Evolutionary conservation across 2,329 filamentous ascomycete species (phyloP), one percentile per base, ranked within the genome.

Genomic region (Talaromyces albobiverticillius): DNA sequence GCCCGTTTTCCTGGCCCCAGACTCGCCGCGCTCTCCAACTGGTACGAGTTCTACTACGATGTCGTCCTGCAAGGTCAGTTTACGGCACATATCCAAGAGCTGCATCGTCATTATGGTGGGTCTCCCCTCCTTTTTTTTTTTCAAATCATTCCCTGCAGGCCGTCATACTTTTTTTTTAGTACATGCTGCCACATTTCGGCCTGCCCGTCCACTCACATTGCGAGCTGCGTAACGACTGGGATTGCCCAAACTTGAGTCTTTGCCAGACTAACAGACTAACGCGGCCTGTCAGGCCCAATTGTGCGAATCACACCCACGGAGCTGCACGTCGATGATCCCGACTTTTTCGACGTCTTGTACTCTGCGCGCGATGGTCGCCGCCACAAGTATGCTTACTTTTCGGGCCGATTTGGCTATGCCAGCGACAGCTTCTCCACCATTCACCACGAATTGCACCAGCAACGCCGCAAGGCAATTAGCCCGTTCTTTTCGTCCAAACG

Each of bases 401-500:
- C 63, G 7, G 61, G 61, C 14, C 62, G 62, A 20, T 66, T 71
- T 52, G 65, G 64, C 20, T 61, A 60, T 26, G 62, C 67, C 2
- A 57, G 58, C n/a, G 64, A 67, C 42, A 64, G 68, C 61, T 72
- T 72, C 51, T 64, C 62, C 4, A 63, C 64, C 1, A 59, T 63
- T 48, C 62, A 70, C 45, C 62, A 69, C 51, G 60, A 62, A 32
- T 63, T 61, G 9, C 70, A 72, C 54, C 66, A 67, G 3, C 57
- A 65, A 18, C 60, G 66, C 8, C 63, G 70, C 4, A 62, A 65
- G 25, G 59, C 66, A 6, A 64, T 71, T 59, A 71, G 65, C 51
- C 67, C 68, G 9, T 71, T 66, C 62, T 72, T 72, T 58, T 69
- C 70, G 4, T 60, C 55, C n/a, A 51, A 56, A 18, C 61, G 65